Conservation (phyloP, 768 basidiomycete species). For the Mycena kentingensis region DNA sequence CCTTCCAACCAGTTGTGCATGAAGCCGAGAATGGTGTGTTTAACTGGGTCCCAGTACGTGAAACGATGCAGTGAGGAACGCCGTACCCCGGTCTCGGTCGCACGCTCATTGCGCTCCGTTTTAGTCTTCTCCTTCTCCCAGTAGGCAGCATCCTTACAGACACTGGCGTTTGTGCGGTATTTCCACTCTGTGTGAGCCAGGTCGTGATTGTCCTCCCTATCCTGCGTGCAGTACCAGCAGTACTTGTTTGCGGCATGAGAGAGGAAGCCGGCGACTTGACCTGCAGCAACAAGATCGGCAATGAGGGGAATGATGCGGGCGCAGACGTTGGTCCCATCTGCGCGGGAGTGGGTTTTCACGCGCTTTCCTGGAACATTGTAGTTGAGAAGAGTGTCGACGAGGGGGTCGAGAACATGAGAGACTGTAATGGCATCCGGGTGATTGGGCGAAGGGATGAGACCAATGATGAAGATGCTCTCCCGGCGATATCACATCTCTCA, state of each 20-base stretch:
- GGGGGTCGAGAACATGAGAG: slow-evolving; percentile 9
- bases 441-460: slow-evolving; percentile 30
- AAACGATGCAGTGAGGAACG: slow-evolving; percentile 20
- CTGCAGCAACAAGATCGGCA: slow-evolving; percentile 19
- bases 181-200: slow-evolving; percentile 20
- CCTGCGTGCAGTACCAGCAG: slow-evolving; percentile 24
- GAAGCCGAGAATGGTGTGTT: slow-evolving; percentile 14
- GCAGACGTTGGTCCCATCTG: slow-evolving; percentile 17
- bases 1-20: slow-evolving; percentile 24
- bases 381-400: slow-evolving; percentile 10
- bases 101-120: background rate
- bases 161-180: slow-evolving; percentile 4
- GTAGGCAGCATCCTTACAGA: slow-evolving; percentile 8
- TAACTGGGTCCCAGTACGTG: slow-evolving; percentile 23
- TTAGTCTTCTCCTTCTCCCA: slow-evolving; percentile 21
- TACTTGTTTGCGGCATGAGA: slow-evolving; percentile 15
- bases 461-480: slow-evolving; percentile 31
- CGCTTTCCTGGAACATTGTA: slow-evolving; percentile 10
- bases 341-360: slow-evolving; percentile 14
- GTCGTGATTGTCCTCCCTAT: slow-evolving; percentile 8
- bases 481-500: slow-evolving; percentile 23
- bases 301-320: slow-evolving; percentile 22
- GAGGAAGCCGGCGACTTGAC: slow-evolving; percentile 22
- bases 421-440: slow-evolving; percentile 23
- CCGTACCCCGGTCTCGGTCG: slow-evolving; percentile 19